phyloP scores from a whole-genome alignment of 805 yeast genomes.

The Limtongia smithiae region DNA sequence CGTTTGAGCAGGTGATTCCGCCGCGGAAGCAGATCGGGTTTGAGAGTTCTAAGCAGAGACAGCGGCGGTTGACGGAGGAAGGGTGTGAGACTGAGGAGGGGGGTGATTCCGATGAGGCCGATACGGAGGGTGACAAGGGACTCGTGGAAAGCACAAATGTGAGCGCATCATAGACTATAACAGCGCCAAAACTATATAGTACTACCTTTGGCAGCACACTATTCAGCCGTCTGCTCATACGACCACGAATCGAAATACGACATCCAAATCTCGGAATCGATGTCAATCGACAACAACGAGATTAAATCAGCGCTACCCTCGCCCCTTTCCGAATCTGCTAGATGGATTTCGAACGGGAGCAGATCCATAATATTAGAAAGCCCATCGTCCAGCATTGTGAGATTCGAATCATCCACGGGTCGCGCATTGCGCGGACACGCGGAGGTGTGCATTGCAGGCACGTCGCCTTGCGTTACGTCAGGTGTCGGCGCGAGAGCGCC shows the following conservation, averaged over 20 bases:
- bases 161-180: background rate
- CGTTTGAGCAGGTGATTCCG: constrained; percentile 86
- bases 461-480: no score
- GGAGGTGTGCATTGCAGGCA: no score
- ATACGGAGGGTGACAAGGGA: background rate
- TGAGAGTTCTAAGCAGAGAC: constrained; percentile 23
- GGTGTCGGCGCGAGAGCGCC: no score
- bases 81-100: background rate
- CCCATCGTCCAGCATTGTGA: background rate
- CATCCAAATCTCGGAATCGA: constrained; percentile 19
- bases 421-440: no score
- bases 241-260: background rate
- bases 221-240: no score
- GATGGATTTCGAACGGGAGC: background rate
- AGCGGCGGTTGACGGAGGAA: constrained; percentile 28
- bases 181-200: no score
- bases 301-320: constrained; percentile 17
- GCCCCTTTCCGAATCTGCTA: constrained; percentile 4
- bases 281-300: constrained; percentile 22
- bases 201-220: no score
- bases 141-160: background rate
- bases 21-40: constrained; percentile 53
- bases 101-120: background rate
- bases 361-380: background rate
- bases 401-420: background rate